Evolutionary conservation across 2,329 filamentous ascomycete species (phyloP).

Genomic region (Talaromyces sp.): DNA sequence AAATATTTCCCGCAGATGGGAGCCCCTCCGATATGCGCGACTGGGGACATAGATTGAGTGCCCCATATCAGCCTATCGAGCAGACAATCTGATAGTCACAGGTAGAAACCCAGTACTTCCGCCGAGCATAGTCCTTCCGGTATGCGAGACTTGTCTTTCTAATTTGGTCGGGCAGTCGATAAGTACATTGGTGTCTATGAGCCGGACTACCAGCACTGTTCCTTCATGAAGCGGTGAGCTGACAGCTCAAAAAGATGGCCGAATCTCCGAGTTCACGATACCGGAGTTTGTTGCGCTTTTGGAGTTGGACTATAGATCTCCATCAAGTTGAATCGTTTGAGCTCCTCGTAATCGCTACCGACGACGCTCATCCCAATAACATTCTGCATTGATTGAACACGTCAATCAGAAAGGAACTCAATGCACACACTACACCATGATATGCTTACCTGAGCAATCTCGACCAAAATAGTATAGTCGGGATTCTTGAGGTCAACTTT

Average conservation of each 20-base stretch:
- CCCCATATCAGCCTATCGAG: neutral
- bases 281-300: slow-evolving; percentile 20
- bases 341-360: slow-evolving; percentile 55
- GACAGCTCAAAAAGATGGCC: neutral
- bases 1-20: neutral
- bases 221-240: neutral
- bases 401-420: neutral
- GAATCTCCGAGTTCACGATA: neutral
- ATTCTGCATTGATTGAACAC: slow-evolving; percentile 45
- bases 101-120: neutral
- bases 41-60: neutral
- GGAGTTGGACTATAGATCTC: slow-evolving; percentile 56
- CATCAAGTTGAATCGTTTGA: slow-evolving; percentile 62
- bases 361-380: slow-evolving; percentile 64
- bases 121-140: neutral
- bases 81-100: neutral
- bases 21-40: neutral
- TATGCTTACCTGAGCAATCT: slow-evolving; percentile 57
- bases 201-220: neutral
- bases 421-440: neutral
- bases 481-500: slow-evolving; percentile 60
- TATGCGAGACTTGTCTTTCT: neutral
- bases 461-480: slow-evolving; percentile 60
- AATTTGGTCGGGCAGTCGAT: neutral
- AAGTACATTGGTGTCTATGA: neutral